Conservation (phyloP, 2,329 filamentous ascomycete genomes). For the Aspergillus proliferans region DNA sequence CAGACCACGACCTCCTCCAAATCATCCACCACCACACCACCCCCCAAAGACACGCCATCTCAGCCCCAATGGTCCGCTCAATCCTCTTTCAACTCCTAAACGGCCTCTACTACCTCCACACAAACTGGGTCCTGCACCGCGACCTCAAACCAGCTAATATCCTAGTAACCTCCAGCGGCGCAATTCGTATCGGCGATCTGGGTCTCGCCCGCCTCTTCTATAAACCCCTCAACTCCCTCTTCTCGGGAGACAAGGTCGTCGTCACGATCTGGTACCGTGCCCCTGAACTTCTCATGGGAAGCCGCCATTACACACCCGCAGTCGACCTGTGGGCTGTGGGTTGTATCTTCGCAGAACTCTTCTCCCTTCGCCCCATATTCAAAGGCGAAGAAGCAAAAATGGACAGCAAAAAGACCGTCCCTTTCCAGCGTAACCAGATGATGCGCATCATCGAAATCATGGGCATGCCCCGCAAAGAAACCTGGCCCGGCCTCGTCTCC, state of each 20-base stretch:
- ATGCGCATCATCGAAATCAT: conserved; percentile 97
- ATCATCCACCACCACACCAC: conserved; percentile 98
- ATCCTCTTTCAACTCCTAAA: conserved; percentile 96
- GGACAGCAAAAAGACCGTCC: conserved; percentile 95
- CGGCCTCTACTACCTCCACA: conserved; percentile 88
- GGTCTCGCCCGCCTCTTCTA: conserved; percentile 88
- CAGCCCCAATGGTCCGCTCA: conserved; percentile 79
- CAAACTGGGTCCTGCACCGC: conserved; percentile 94
- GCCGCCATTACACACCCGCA: conserved; percentile 92
- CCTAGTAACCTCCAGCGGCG: conserved; percentile 86
- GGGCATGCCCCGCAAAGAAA: conserved; percentile 79
- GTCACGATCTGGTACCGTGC: conserved; percentile 99
- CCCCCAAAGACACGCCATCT: conserved; percentile 79
- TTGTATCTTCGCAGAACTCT: conserved; percentile 92
- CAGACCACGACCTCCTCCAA: conserved; percentile 92
- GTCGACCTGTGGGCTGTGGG: conserved; percentile 97
- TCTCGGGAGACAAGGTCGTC: conserved; percentile 93
- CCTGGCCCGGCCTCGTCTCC: conserved; percentile 74
- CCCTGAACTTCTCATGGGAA: conserved; percentile 84
- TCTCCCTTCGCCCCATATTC: conserved; percentile 88
- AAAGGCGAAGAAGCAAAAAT: conserved; percentile 99
- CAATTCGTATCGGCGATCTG: conserved; percentile 91
- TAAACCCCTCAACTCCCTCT: conserved; percentile 86
- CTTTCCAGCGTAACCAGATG: conserved; percentile 98
- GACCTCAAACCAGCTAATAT: conserved; percentile 98